Base-by-base conservation (phyloP, 306 rosid species). In the Biancaea sappan region DNA sequence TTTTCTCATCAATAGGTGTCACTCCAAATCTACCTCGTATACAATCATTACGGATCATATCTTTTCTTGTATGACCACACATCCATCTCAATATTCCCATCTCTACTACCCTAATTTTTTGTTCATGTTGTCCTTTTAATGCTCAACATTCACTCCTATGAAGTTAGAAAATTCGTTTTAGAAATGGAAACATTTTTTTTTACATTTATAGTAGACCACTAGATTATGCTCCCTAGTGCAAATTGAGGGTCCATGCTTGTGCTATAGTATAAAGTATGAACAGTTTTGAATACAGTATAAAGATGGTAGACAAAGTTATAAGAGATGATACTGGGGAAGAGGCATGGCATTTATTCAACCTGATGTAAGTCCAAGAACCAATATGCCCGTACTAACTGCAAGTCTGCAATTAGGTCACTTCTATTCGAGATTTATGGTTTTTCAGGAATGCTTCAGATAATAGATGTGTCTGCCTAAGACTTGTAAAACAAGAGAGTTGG, bases 321-420 rank as follows among this genome's bases (percentile, higher is more conserved):
- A 57, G 31, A 22, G 44, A 32, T 24, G 50, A 58, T 60, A 40
- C 21, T 37, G 28, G 57, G 57, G 40, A 43, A n/a, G 12, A 72
- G 44, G 41, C 22, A 26, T 24, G n/a, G 8, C 48, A 44, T 56
- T 40, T 43, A 14, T 43, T 76, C 60, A 44, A 44, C 24, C 31
- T 44, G 41, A 66, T 66, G 51, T 54, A n/a, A 47, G 31, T 76
- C 37, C 31, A 28, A 41, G 34, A 28, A 28, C 47, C 66, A 75
- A 52, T 52, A 38, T 75, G 31, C 66, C 43, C 53, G n/a, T 5
- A 43, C 6, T 43, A 6, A 47, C 53, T 47, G 53, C 22, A 47
- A n/a, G 2, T 47, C 66, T 60, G 65, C 47, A 34, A 53, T 65
- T 80, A 43, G 65, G 52, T 24, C 71, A 29, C 15, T 48, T 5